A percentile compares a stretch with the other conserved stretches of the same genome.
phyloP scores from a whole-genome alignment of 768 basidiomycete species.

The Tylopilus vinaceipallidus region DNA sequence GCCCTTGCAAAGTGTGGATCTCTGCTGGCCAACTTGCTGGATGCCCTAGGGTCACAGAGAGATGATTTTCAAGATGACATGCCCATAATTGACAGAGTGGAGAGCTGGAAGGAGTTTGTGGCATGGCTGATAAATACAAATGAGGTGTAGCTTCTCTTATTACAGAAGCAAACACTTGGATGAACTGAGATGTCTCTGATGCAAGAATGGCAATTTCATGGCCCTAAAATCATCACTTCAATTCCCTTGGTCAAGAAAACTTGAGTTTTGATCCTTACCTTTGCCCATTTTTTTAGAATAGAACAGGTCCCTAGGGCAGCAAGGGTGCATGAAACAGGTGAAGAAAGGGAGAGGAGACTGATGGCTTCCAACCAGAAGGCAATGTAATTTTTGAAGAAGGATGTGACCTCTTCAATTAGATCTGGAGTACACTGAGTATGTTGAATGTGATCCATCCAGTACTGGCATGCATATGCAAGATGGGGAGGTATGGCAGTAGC shows the following conservation, averaged over 20 bases:
- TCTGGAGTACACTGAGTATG: slow-evolving; percentile 8
- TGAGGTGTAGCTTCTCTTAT: slow-evolving; percentile 35
- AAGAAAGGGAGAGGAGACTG: slow-evolving; percentile 3
- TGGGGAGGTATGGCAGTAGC: slow-evolving; percentile 25
- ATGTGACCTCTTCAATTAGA: slow-evolving; percentile 13
- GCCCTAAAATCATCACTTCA: slow-evolving; percentile 7
- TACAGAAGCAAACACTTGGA: slow-evolving; percentile 29
- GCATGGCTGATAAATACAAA: slow-evolving; percentile 39
- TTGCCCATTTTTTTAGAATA: slow-evolving; percentile 14
- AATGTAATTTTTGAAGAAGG: slow-evolving; percentile 25
- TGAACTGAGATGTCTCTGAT: slow-evolving; percentile 29
- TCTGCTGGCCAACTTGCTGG: slow-evolving; percentile 17
- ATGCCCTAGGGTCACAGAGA: slow-evolving; percentile 10
- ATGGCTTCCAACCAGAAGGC: slow-evolving; percentile 40
- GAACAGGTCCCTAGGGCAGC: slow-evolving; percentile 13
- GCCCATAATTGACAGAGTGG: slow-evolving; percentile 24
- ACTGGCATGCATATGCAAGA: slow-evolving; percentile 37
- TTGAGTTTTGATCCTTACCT: no score
- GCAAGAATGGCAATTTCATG: slow-evolving; percentile 15
- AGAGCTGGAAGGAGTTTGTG: slow-evolving; percentile 31
- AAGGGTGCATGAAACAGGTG: slow-evolving; percentile 2
- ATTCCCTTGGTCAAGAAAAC: no score
- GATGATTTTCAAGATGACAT: slow-evolving; percentile 15
- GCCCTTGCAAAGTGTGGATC: slow-evolving; percentile 13
- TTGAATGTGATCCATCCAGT: slow-evolving; percentile 35